These are phyloP conservation scores for Narthecium ossifragum DNA, from an alignment of 106 monocot genomes.

Conservation along the genomic window DNA sequence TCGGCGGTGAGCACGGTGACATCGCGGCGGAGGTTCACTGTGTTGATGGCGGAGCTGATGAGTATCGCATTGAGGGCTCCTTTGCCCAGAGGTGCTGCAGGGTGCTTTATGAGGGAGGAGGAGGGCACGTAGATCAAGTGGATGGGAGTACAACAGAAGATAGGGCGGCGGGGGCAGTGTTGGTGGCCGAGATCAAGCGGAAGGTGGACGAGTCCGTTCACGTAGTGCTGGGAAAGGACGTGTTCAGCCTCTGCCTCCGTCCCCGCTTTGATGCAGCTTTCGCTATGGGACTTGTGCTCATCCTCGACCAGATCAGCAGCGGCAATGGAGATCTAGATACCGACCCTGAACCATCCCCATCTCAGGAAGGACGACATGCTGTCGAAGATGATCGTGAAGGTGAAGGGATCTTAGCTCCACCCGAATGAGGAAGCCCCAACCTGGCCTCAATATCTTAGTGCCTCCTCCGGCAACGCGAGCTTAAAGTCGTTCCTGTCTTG, in stretches of 20 bases:
- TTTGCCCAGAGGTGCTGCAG: constrained; percentile 68
- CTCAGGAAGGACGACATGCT: too few species aligned
- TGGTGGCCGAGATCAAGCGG: constrained; percentile 65
- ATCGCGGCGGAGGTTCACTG: constrained; percentile 44
- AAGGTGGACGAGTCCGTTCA: constrained; percentile 53
- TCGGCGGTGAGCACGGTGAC: constrained; percentile 24
- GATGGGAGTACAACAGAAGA: not conserved
- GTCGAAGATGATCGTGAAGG: constrained; percentile 4
- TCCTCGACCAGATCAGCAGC: constrained; percentile 67
- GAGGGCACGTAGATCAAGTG: not conserved
- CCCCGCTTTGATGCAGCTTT: constrained; percentile 78
- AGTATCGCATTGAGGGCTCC: constrained; percentile 72
- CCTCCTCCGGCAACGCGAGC: not conserved
- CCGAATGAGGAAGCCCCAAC: not conserved
- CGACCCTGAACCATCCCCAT: too few species aligned
- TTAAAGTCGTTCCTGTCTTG: not conserved
- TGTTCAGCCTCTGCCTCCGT: constrained; percentile 59
- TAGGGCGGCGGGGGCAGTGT: not conserved
- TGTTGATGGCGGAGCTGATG: not conserved
- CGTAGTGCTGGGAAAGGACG: constrained; percentile 66
- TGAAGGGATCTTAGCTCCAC: not conserved
- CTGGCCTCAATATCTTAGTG: not conserved
- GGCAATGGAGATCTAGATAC: too few species aligned
- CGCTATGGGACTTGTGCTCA: constrained; percentile 84
- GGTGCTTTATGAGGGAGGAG: constrained; percentile 13